A percentile compares a stretch with the other conserved stretches of the same genome.
These are phyloP conservation scores for Salix arbutifolia DNA, from an alignment of 345 rosid genomes.

Conservation along the genomic window DNA sequence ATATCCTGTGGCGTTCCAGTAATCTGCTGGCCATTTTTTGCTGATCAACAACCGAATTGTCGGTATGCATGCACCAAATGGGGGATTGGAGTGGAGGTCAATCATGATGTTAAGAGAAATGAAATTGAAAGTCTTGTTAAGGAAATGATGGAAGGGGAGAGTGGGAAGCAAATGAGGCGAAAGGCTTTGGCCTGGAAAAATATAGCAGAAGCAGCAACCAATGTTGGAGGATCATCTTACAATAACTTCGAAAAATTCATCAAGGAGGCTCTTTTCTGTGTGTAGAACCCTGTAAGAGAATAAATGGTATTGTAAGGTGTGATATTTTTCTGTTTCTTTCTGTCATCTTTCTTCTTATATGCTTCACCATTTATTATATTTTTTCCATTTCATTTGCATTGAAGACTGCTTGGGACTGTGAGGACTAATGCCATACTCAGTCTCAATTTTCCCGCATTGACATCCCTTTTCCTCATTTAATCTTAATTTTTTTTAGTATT, in stretches of 20 bases:
- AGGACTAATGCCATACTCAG: too few species aligned
- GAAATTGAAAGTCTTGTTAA: conserved; percentile 16
- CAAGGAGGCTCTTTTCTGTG: neutral
- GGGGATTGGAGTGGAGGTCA: conserved; percentile 31
- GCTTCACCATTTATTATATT: too few species aligned
- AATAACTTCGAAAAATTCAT: conserved; percentile 16
- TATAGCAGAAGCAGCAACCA: conserved; percentile 3
- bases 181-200: conserved; percentile 19
- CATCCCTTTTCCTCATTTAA: too few species aligned
- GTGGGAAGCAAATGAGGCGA: conserved; percentile 18
- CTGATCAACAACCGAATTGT: conserved; percentile 32
- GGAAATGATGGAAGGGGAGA: conserved; percentile 23
- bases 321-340: neutral
- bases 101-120: conserved; percentile 20
- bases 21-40: conserved; percentile 37
- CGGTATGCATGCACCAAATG: conserved; percentile 20
- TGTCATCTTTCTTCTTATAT: too few species aligned
- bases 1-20: conserved; percentile 21
- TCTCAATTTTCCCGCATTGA: too few species aligned
- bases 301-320: neutral
- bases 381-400: too few species aligned
- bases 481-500: too few species aligned
- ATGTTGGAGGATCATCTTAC: conserved; percentile 15
- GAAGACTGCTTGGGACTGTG: too few species aligned
- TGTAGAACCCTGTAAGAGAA: too few species aligned